These are phyloP conservation scores for Rhizophagus sp. DNA, from an alignment of 192 early-diverging fungal genomes.

Conservation along the genomic window DNA sequence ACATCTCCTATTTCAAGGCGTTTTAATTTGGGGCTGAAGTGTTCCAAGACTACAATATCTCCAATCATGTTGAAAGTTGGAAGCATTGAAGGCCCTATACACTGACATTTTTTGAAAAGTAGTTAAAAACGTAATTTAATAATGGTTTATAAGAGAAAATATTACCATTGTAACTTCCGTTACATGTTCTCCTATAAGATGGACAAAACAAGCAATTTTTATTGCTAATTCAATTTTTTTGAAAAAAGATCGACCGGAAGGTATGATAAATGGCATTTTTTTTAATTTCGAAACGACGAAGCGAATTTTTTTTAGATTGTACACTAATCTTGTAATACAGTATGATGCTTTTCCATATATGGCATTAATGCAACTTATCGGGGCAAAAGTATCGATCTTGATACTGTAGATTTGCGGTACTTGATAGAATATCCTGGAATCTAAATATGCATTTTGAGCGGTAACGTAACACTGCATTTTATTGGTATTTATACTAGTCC, in stretches of 20 bases:
- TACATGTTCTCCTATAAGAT: constrained; percentile 72
- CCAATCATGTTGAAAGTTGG: constrained; percentile 85
- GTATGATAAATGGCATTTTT: background rate
- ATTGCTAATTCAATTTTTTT: constrained; percentile 32
- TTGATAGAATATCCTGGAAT: too few species aligned
- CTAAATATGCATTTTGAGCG: too few species aligned
- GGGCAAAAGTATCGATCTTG: too few species aligned
- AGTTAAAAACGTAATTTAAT: background rate
- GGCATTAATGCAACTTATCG: too few species aligned
- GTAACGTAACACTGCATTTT: too few species aligned
- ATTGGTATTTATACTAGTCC: too few species aligned
- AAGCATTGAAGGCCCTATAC: constrained; percentile 88
- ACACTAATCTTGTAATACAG: too few species aligned
- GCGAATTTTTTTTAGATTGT: too few species aligned
- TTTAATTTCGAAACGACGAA: background rate
- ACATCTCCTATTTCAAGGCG: constrained; percentile 73
- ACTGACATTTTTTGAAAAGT: constrained; percentile 38
- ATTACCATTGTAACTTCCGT: constrained; percentile 76
- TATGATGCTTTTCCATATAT: too few species aligned
- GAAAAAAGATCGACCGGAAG: background rate
- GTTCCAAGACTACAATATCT: constrained; percentile 75
- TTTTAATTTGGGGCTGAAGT: constrained; percentile 57
- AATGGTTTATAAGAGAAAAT: background rate
- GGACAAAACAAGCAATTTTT: constrained; percentile 68
- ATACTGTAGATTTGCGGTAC: too few species aligned